Conservation (phyloP, 2,329 filamentous ascomycete species). For the Xylariaceae sp. region DNA sequence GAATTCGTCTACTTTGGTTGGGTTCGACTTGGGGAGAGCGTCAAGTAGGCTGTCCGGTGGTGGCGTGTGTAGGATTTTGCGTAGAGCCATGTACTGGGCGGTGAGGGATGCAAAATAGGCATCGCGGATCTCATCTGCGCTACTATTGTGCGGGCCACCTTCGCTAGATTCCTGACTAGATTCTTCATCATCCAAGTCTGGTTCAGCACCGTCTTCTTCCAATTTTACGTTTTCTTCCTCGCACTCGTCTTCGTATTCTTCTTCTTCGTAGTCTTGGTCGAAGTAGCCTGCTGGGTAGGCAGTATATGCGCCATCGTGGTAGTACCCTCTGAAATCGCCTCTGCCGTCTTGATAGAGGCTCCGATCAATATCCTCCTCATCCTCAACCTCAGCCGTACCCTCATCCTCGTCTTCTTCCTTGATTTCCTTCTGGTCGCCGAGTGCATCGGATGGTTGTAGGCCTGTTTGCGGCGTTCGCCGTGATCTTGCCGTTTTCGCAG, state of each 20-base stretch:
- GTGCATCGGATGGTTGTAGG: conserved; percentile 23
- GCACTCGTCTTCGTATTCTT: conserved; percentile 32
- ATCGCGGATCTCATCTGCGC: conserved; percentile 53
- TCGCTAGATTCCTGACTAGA: conserved; percentile 25
- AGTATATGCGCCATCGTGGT: conserved; percentile 78
- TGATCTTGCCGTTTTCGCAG: conserved; percentile 61
- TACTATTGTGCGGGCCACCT: conserved; percentile 36
- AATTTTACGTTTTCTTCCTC: conserved; percentile 31
- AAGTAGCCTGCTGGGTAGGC: conserved; percentile 53
- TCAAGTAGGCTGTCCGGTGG: conserved; percentile 57
- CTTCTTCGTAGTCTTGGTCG: conserved; percentile 29
- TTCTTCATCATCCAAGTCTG: conserved; percentile 37
- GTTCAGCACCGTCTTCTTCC: conserved; percentile 24
- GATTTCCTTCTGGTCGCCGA: conserved; percentile 37
- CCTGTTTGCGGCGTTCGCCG: conserved; percentile 47
- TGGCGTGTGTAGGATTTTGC: conserved; percentile 58
- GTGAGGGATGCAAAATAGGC: conserved; percentile 71
- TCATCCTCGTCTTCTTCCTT: conserved; percentile 35
- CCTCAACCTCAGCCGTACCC: conserved; percentile 31
- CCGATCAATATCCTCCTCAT: conserved; percentile 41
- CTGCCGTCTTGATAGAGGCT: conserved; percentile 51
- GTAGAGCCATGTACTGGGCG: conserved; percentile 66
- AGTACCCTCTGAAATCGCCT: conserved; percentile 65
- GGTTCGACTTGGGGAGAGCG: conserved; percentile 56
- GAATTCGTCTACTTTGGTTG: conserved; percentile 58